These are phyloP conservation scores for Termitomyces bulborhizus DNA, from an alignment of 768 basidiomycete species.

Conservation along the genomic window DNA sequence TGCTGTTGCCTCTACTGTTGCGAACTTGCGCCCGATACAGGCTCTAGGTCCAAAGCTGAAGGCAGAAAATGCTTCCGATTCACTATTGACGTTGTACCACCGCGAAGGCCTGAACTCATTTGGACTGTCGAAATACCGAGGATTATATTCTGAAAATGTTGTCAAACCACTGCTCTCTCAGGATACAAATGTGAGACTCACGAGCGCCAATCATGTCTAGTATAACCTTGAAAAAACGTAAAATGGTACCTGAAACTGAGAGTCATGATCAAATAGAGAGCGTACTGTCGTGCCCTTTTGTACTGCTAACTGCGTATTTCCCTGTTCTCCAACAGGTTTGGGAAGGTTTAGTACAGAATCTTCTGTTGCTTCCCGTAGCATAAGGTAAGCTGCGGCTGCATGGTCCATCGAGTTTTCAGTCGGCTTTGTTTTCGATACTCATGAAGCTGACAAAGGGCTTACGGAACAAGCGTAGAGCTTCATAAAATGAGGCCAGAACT, in stretches of 20 bases:
- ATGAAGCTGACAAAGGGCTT: background rate
- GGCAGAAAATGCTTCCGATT: conserved; percentile 36
- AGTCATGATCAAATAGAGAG: background rate
- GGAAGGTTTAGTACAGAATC: conserved; percentile 36
- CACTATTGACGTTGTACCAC: conserved; percentile 36
- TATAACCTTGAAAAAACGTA: conserved; percentile 21
- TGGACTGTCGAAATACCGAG: conserved; percentile 42
- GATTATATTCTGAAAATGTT: conserved; percentile 35
- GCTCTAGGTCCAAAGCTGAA: conserved; percentile 44
- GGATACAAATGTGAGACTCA: conserved; percentile 15
- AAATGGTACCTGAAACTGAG: background rate
- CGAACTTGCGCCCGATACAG: conserved; percentile 53
- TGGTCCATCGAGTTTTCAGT: background rate
- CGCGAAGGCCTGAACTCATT: conserved; percentile 41
- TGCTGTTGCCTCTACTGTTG: conserved; percentile 42
- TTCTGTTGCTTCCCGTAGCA: conserved; percentile 35
- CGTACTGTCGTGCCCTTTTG: conserved; percentile 25
- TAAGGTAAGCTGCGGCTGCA: conserved; percentile 30
- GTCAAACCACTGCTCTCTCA: background rate
- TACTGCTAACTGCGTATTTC: conserved; percentile 26
- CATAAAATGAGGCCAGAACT: conserved; percentile 35
- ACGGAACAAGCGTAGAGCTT: conserved; percentile 40
- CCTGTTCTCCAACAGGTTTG: conserved; percentile 32
- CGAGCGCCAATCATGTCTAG: conserved; percentile 45
- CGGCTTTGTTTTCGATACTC: background rate